Percentiles rank a stretch among this genome's conserved stretches.
Evolutionary conservation across 768 basidiomycete species (phyloP).

Genomic region (Hygrophorus pudorinus): DNA sequence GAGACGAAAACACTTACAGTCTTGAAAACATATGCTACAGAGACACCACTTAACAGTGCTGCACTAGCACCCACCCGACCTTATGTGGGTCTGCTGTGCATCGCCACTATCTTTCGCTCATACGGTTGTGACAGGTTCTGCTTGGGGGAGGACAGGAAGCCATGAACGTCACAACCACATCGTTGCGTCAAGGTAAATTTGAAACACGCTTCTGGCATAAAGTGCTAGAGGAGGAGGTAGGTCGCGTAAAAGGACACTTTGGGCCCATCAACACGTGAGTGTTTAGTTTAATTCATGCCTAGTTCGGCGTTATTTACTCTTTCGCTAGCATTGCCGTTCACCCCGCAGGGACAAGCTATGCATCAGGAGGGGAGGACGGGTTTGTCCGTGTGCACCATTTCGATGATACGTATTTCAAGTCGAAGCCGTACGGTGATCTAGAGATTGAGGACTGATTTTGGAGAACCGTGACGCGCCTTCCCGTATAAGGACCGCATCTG

Average conservation of each 20-base stretch:
- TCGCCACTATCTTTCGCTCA: neutral
- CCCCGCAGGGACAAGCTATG: conserved; percentile 79
- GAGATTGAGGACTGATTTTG: conserved; percentile 52
- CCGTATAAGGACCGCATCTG: no score
- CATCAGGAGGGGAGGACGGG: conserved; percentile 95
- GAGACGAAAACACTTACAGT: conserved; percentile 82
- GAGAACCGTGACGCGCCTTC: no score
- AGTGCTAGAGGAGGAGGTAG: conserved; percentile 93
- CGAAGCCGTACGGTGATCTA: conserved; percentile 85
- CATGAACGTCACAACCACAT: conserved; percentile 94
- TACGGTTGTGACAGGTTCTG: conserved; percentile 44
- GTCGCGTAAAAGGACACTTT: conserved; percentile 95
- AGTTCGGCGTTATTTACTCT: neutral
- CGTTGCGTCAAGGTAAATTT: conserved; percentile 90
- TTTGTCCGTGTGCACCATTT: conserved; percentile 88
- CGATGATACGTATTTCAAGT: conserved; percentile 90
- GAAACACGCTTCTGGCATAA: conserved; percentile 99
- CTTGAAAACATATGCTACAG: conserved; percentile 88
- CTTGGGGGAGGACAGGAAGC: conserved; percentile 98
- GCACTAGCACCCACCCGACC: conserved; percentile 76
- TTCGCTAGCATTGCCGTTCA: conserved; percentile 76
- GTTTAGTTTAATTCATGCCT: neutral
- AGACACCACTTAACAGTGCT: conserved; percentile 93
- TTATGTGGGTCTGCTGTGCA: conserved; percentile 43
- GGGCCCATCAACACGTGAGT: conserved; percentile 93